Percentiles rank a stretch among this genome's conserved stretches.
Evolutionary conservation across 306 rosid genomes (phyloP).

Genomic region (Lotus japonicus): DNA sequence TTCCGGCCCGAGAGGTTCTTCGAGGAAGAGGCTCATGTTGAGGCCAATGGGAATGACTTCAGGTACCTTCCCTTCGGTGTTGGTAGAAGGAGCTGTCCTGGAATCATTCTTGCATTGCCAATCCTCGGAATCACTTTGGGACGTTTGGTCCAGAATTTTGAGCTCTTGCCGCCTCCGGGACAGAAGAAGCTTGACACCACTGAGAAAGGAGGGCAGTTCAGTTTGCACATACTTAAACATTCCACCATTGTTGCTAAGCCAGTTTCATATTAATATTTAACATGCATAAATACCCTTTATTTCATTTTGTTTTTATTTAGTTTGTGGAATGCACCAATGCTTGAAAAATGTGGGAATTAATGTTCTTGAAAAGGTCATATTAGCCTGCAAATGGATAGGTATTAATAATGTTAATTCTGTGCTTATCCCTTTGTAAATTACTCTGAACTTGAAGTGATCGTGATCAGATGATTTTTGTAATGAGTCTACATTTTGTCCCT

Average conservation of each 20-base stretch:
- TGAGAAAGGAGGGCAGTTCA: conserved; percentile 89
- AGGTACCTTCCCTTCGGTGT: conserved; percentile 85
- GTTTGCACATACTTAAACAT: conserved; percentile 80
- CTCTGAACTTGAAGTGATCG: conserved; percentile 8
- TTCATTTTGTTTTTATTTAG: neutral
- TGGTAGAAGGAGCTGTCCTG: conserved; percentile 88
- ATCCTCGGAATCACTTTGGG: conserved; percentile 80
- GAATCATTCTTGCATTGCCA: conserved; percentile 78
- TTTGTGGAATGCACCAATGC: conserved; percentile 7
- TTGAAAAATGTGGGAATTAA: too few species aligned
- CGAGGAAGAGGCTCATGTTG: conserved; percentile 76
- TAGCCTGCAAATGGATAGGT: neutral
- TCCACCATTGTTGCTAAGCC: conserved; percentile 83
- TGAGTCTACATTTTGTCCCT: neutral
- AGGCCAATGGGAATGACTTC: conserved; percentile 87
- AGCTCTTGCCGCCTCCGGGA: conserved; percentile 82
- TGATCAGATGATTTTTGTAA: conserved; percentile 21
- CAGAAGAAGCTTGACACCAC: conserved; percentile 59
- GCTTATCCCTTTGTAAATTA: conserved; percentile 15
- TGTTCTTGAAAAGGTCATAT: neutral
- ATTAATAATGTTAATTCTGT: neutral
- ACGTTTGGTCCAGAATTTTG: conserved; percentile 78
- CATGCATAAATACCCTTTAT: neutral
- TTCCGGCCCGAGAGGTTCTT: conserved; percentile 86
- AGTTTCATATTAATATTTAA: conserved; percentile 16